These are phyloP conservation scores for Spathaspora arborariae DNA, from an alignment of 805 yeast genomes.

Conservation along the genomic window DNA sequence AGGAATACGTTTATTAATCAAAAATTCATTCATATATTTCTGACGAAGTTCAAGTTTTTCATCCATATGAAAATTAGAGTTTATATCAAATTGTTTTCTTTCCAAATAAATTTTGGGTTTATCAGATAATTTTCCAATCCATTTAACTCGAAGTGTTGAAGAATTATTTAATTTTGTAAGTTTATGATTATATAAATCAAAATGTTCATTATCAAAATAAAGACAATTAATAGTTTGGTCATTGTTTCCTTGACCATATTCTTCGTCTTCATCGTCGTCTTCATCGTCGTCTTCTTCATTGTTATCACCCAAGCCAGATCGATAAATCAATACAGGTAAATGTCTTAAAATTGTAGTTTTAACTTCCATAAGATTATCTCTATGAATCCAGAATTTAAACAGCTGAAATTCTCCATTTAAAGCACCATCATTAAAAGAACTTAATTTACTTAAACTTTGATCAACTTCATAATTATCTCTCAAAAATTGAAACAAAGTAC, in stretches of 20 bases:
- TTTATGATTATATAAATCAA: conserved; percentile 83
- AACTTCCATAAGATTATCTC: conserved; percentile 91
- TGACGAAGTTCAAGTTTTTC: conserved; percentile 71
- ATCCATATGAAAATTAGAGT: conserved; percentile 50
- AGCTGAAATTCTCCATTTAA: conserved; percentile 47
- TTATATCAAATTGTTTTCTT: conserved; percentile 65
- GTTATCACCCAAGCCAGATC: conserved; percentile 24
- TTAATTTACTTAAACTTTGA: conserved; percentile 45
- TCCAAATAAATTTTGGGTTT: conserved; percentile 80
- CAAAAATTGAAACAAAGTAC: conserved; percentile 75
- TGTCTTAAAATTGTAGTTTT: conserved; percentile 93
- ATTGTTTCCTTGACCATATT: conserved; percentile 27
- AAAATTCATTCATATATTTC: conserved; percentile 73
- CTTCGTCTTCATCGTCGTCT: conserved; percentile 50
- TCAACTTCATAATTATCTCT: conserved; percentile 65
- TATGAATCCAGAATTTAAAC: conserved; percentile 93
- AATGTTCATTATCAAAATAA: conserved; percentile 80
- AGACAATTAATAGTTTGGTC: conserved; percentile 78
- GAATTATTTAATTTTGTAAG: conserved; percentile 64
- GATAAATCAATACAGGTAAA: conserved; percentile 83
- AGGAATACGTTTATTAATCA: conserved; percentile 46
- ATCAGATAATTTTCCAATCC: conserved; percentile 81
- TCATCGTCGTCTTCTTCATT: conserved; percentile 47
- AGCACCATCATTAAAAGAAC: conserved; percentile 42
- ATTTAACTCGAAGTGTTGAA: conserved; percentile 79